Evolutionary conservation across 768 basidiomycete species (phyloP).

Genomic region (Lentinula guzmanii): DNA sequence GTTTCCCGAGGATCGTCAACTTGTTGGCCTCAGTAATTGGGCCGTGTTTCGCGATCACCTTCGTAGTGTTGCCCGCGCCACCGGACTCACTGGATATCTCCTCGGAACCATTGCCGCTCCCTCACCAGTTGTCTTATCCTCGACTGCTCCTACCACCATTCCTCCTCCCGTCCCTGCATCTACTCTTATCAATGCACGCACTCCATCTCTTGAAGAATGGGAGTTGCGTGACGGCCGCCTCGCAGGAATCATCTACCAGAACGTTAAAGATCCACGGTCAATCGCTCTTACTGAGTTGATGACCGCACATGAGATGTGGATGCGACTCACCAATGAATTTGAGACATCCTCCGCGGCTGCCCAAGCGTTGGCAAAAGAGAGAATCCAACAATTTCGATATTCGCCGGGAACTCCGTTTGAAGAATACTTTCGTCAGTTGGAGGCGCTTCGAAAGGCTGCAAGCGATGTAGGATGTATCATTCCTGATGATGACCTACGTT

Average conservation of each 20-base stretch:
- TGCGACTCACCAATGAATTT: background rate
- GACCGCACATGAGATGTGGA: background rate
- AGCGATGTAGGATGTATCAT: background rate
- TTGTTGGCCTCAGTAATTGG: too few relatives aligned
- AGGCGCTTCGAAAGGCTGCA: background rate
- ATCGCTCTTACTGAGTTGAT: background rate
- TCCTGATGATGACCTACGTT: background rate
- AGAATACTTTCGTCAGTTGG: background rate
- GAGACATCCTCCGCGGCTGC: too few relatives aligned
- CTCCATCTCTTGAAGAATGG: background rate
- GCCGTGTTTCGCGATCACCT: too few relatives aligned
- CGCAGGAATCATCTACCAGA: background rate
- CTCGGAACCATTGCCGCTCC: too few relatives aligned
- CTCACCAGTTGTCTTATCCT: too few relatives aligned
- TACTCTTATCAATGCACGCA: too few relatives aligned
- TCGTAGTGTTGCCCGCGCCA: too few relatives aligned
- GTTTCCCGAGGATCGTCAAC: too few relatives aligned
- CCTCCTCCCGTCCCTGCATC: too few relatives aligned
- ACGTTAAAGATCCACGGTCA: background rate
- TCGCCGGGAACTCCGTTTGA: background rate
- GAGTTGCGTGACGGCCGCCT: background rate
- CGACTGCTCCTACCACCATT: too few relatives aligned
- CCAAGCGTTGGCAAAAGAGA: too few relatives aligned
- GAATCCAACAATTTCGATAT: background rate
- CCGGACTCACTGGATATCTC: too few relatives aligned